phyloP scores from a whole-genome alignment of 441 rosid species.

The Gossypium davidsonii region DNA sequence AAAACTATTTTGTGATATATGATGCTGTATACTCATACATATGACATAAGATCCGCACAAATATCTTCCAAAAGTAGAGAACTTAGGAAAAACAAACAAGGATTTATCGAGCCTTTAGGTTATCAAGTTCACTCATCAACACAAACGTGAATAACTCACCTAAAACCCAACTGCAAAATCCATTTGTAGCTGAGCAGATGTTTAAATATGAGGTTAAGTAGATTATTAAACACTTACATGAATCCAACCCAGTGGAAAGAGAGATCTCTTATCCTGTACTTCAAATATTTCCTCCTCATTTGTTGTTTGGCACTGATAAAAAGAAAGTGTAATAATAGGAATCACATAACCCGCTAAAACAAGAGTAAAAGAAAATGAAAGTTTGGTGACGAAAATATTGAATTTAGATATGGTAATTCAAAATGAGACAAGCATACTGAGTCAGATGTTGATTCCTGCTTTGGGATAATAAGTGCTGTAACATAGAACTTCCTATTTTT shows the following conservation, averaged over 20 bases:
- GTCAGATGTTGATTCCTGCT: constrained; percentile 90
- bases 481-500: constrained; percentile 79
- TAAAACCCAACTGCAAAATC: neutral
- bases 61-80: neutral
- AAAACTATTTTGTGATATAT: neutral
- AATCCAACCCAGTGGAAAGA: constrained; percentile 98
- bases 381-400: neutral
- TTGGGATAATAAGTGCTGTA: constrained; percentile 91
- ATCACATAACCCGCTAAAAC: neutral
- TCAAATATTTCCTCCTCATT: constrained; percentile 98
- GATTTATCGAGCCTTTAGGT: neutral
- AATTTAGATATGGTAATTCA: constrained; percentile 12
- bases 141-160: neutral
- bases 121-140: neutral
- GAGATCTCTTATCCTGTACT: constrained; percentile 86
- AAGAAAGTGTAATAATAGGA: constrained; percentile 8
- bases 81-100: neutral
- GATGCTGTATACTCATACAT: neutral
- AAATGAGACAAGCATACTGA: constrained; percentile 48
- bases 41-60: neutral
- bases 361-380: neutral
- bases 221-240: constrained; percentile 53
- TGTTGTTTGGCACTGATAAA: constrained; percentile 77
- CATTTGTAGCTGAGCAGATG: neutral
- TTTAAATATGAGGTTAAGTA: neutral